These are phyloP conservation scores for Paulownia fortunei DNA, from an alignment of 257 asterid species.

Conservation along the genomic window DNA sequence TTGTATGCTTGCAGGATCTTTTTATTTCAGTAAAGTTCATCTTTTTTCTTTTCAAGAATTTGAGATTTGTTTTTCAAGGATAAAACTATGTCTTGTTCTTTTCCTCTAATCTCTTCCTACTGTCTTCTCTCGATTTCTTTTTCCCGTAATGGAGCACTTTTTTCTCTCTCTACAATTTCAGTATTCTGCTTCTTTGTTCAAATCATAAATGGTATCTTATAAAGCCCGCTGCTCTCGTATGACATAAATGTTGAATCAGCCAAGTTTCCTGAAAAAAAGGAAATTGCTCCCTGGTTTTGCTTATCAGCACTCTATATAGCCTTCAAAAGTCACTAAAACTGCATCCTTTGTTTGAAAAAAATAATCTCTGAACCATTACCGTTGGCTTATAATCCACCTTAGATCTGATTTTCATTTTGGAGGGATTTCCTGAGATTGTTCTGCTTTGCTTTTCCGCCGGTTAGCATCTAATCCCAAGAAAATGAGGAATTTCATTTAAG, in stretches of 20 bases:
- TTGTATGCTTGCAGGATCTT: not conserved
- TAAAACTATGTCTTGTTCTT: not conserved
- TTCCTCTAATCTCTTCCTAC: not conserved
- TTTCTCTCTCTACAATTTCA: not conserved
- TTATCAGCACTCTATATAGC: not conserved
- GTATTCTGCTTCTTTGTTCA: not conserved
- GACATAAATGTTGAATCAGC: not conserved
- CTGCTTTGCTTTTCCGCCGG: not conserved
- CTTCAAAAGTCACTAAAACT: not conserved
- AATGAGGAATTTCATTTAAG: constrained; percentile 7
- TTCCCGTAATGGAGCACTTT: not conserved
- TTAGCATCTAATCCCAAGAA: constrained; percentile 14
- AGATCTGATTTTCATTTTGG: not conserved
- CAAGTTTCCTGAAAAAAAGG: not conserved
- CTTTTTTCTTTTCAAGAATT: not conserved
- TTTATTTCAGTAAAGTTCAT: not conserved
- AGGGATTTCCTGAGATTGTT: not conserved
- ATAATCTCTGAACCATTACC: not conserved
- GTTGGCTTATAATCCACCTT: not conserved
- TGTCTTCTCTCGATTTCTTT: constrained; percentile 13
- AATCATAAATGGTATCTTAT: not conserved
- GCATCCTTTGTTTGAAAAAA: not conserved
- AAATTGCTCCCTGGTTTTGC: not conserved
- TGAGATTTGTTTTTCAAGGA: not conserved
- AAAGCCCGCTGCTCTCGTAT: not conserved